Conservation (phyloP, 2,329 filamentous ascomycete species). For the Macroventuria anomochaeta region DNA sequence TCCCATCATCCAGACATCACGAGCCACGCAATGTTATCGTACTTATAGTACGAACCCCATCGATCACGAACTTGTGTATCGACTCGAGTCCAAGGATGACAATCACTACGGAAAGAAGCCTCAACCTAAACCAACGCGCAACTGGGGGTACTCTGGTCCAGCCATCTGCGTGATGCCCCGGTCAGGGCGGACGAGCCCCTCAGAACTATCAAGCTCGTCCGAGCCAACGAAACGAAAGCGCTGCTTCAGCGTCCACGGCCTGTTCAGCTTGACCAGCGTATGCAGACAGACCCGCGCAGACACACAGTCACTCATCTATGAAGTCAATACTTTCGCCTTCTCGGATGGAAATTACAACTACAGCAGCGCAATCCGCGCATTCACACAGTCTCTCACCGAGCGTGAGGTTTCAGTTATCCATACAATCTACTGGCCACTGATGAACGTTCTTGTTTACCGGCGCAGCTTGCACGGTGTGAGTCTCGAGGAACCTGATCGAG, state of each 20-base stretch:
- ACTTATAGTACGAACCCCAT: neutral
- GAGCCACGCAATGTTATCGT: neutral
- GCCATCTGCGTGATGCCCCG: neutral
- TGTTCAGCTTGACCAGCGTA: conserved; percentile 1
- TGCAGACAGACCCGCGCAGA: conserved; percentile 3
- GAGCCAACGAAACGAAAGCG: neutral
- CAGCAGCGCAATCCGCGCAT: neutral
- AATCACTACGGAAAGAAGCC: neutral
- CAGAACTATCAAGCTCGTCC: neutral
- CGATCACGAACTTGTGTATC: neutral
- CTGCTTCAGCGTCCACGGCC: conserved; percentile 4
- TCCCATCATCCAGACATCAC: neutral
- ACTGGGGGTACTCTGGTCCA: neutral
- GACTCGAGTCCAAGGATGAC: neutral
- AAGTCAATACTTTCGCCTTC: conserved; percentile 5
- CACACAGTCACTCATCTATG: neutral
- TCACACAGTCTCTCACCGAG: neutral
- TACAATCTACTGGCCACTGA: conserved; percentile 1
- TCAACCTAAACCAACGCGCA: neutral
- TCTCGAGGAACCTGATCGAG: neutral
- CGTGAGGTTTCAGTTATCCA: neutral
- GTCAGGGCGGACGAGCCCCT: neutral
- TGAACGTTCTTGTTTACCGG: neutral
- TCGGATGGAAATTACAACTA: neutral
- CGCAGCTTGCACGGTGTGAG: neutral